These are phyloP conservation scores for Rhododendron mucronatum DNA, from an alignment of 148 eudicot species.

Conservation along the genomic window DNA sequence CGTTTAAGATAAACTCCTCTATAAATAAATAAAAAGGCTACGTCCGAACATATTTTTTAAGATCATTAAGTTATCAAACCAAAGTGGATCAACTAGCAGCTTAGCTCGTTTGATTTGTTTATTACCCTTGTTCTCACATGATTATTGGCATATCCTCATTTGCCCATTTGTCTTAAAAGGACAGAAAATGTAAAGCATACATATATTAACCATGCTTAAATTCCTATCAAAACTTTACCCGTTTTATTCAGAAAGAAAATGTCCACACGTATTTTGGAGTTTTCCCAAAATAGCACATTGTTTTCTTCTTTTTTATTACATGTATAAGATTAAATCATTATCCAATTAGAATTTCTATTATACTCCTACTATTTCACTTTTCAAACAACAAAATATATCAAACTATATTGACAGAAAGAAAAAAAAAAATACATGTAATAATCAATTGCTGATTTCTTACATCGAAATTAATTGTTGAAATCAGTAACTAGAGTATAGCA, in stretches of 20 bases:
- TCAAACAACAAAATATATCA: not conserved
- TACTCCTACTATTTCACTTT: not conserved
- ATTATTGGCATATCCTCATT: not conserved
- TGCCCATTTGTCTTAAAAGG: not conserved
- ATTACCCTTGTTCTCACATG: not conserved
- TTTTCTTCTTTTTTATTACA: not conserved
- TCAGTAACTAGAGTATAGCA: not conserved
- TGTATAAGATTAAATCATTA: not conserved
- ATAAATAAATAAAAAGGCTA: too few relatives aligned
- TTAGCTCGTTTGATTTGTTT: too few relatives aligned
- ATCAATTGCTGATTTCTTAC: too few relatives aligned
- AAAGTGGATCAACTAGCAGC: too few relatives aligned
- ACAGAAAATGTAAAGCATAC: slow-evolving; percentile 3
- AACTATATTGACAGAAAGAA: not conserved
- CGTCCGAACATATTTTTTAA: too few relatives aligned
- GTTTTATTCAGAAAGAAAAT: not conserved
- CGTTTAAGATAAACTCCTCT: too few relatives aligned
- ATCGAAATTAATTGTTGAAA: not conserved
- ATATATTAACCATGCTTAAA: not conserved
- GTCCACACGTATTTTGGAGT: not conserved
- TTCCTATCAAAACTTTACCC: not conserved
- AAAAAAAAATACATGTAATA: not conserved
- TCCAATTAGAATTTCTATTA: not conserved
- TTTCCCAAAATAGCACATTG: not conserved
- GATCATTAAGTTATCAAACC: too few relatives aligned